Conservation (phyloP, 345 rosid genomes). For the Combretum micranthum region DNA sequence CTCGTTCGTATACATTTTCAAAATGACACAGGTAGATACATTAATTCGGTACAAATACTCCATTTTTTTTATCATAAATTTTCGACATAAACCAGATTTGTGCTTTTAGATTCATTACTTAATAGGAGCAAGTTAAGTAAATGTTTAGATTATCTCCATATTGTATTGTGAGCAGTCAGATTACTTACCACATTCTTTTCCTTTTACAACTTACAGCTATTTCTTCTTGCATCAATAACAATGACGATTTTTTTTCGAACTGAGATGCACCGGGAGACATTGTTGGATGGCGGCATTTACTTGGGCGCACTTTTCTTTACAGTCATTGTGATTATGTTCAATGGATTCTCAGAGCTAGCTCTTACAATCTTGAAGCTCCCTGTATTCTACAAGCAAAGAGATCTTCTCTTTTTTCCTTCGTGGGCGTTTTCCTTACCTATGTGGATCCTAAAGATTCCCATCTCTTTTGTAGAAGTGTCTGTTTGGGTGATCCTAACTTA, state of each 20-base stretch:
- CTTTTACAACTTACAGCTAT: constrained; percentile 40
- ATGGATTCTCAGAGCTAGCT: constrained; percentile 72
- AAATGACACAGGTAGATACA: constrained; percentile 32
- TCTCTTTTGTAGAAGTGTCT: constrained; percentile 47
- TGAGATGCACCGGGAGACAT: constrained; percentile 56
- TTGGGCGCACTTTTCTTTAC: constrained; percentile 64
- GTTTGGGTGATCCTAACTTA: constrained; percentile 56
- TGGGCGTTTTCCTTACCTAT: constrained; percentile 88
- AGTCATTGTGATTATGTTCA: constrained; percentile 47
- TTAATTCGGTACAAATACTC: neutral
- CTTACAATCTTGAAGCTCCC: constrained; percentile 74
- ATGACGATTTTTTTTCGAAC: constrained; percentile 65
- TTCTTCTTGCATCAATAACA: constrained; percentile 37
- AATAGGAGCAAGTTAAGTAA: no score
- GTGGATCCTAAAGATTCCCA: constrained; percentile 80
- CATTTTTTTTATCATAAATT: neutral
- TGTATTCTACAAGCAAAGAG: constrained; percentile 90
- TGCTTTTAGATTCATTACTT: no score
- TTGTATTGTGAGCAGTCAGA: neutral
- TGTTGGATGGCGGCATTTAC: constrained; percentile 54
- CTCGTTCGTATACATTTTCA: constrained; percentile 70
- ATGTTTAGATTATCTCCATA: no score
- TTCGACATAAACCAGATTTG: no score
- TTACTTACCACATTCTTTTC: neutral
- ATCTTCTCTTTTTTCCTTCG: constrained; percentile 70